Conservation (phyloP, 2,329 filamentous ascomycete species). For the Aspergillus sp. region DNA sequence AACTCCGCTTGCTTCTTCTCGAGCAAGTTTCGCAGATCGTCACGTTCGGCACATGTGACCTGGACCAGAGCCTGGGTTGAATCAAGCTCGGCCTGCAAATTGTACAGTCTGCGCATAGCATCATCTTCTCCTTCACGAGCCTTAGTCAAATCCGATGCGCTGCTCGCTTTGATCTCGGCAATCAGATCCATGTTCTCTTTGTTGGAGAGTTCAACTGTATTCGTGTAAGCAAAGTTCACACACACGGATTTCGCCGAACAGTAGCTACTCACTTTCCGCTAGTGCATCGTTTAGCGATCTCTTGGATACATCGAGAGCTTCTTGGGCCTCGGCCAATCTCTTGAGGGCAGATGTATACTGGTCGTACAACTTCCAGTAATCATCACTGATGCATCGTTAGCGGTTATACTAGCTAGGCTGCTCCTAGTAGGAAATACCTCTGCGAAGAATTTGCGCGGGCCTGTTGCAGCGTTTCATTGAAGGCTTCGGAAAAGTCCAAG, state of each 20-base stretch:
- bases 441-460: conserved; percentile 39
- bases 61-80: conserved; percentile 40
- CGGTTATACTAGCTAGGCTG: background rate
- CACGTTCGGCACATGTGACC: conserved; percentile 41
- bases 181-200: conserved; percentile 43
- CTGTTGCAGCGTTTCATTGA: conserved; percentile 33
- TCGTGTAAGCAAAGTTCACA: conserved; percentile 22
- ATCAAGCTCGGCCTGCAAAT: conserved; percentile 43
- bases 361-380: conserved; percentile 46
- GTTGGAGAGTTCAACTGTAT: conserved; percentile 36
- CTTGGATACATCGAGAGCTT: conserved; percentile 36
- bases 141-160: conserved; percentile 36
- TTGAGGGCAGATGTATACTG: conserved; percentile 39
- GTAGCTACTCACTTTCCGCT: conserved; percentile 35
- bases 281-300: conserved; percentile 40
- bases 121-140: conserved; percentile 38
- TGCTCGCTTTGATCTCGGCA: conserved; percentile 39
- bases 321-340: conserved; percentile 43
- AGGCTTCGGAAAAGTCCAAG: conserved; percentile 37
- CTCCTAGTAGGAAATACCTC: conserved; percentile 29
- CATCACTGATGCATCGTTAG: conserved; percentile 32
- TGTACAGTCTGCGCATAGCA: conserved; percentile 36
- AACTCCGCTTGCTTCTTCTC: conserved; percentile 43
- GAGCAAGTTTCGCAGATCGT: conserved; percentile 42
- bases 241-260: background rate